phyloP scores from a whole-genome alignment of 2,329 filamentous ascomycete genomes.

The Aulographum hederae region DNA sequence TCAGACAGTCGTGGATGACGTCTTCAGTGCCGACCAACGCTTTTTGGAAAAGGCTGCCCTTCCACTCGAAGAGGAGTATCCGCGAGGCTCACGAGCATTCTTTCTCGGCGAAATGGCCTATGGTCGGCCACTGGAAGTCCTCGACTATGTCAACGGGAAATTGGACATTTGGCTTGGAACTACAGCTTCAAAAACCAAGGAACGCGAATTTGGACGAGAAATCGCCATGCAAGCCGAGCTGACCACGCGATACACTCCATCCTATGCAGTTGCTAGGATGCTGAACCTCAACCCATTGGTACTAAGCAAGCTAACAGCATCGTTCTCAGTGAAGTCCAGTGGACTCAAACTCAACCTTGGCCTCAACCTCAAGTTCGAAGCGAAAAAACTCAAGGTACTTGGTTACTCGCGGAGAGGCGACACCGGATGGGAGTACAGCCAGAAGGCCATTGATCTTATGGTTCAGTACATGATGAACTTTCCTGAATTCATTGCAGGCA shows the following conservation, averaged over 20 bases:
- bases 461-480: slow-evolving; percentile 84
- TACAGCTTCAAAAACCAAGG: slow-evolving; percentile 49
- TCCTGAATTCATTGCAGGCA: slow-evolving; percentile 83
- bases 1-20: slow-evolving; percentile 77
- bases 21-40: slow-evolving; percentile 76
- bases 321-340: slow-evolving; percentile 70
- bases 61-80: slow-evolving; percentile 83
- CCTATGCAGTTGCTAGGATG: slow-evolving; percentile 71
- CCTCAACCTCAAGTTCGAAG: slow-evolving; percentile 92
- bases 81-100: slow-evolving; percentile 64
- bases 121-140: slow-evolving; percentile 72
- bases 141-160: slow-evolving; percentile 54
- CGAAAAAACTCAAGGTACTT: slow-evolving; percentile 83
- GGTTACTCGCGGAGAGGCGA: slow-evolving; percentile 80
- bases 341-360: slow-evolving; percentile 77
- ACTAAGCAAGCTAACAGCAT: slow-evolving; percentile 88
- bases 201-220: slow-evolving; percentile 62
- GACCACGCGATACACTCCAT: slow-evolving; percentile 61
- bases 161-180: slow-evolving; percentile 51
- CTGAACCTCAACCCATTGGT: slow-evolving; percentile 71
- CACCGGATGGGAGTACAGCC: slow-evolving; percentile 90
- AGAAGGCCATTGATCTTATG: slow-evolving; percentile 62
- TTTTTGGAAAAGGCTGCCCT: slow-evolving; percentile 83
- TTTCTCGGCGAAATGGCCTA: slow-evolving; percentile 91
- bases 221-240: slow-evolving; percentile 55